A percentile compares a stretch with the other conserved stretches of the same genome.
Conservation (phyloP, 305 asterid species). For the Fraxinus ornus region DNA sequence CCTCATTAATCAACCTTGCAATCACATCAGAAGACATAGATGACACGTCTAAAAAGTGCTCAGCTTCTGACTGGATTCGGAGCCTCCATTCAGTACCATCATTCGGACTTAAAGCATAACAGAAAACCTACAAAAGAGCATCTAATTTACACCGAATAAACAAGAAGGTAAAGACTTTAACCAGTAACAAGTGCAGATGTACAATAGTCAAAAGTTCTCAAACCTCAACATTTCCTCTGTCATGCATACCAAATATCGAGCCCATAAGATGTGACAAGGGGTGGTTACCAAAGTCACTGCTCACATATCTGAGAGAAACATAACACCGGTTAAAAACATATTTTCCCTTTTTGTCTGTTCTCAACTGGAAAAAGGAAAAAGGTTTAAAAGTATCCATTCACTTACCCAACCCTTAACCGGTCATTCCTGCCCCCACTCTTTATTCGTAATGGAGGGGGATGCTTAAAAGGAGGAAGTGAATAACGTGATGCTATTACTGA, state of each 20-base stretch:
- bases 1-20: slow-evolving; percentile 90
- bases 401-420: slow-evolving; percentile 87
- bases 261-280: slow-evolving; percentile 99
- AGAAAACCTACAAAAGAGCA: slow-evolving; percentile 61
- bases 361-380: background rate
- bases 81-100: slow-evolving; percentile 97
- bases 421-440: slow-evolving; percentile 63
- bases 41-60: slow-evolving; percentile 87
- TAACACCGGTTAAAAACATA: background rate
- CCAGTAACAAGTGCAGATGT: background rate
- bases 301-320: slow-evolving; percentile 64
- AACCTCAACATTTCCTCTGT: slow-evolving; percentile 83
- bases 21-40: slow-evolving; percentile 87
- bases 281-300: slow-evolving; percentile 99
- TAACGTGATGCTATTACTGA: slow-evolving; percentile 85
- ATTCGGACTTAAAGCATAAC: slow-evolving; percentile 93
- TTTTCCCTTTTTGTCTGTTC: background rate
- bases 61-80: slow-evolving; percentile 85
- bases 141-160: slow-evolving; percentile 21
- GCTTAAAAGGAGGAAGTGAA: slow-evolving; percentile 82
- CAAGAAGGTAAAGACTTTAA: slow-evolving; percentile 5
- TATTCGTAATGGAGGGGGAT: slow-evolving; percentile 68
- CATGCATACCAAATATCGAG: slow-evolving; percentile 95
- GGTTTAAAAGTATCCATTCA: slow-evolving; percentile 12
- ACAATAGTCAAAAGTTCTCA: slow-evolving; percentile 23